These are phyloP conservation scores for Backusella circina DNA, from an alignment of 192 early-diverging fungal species.

Conservation along the genomic window DNA sequence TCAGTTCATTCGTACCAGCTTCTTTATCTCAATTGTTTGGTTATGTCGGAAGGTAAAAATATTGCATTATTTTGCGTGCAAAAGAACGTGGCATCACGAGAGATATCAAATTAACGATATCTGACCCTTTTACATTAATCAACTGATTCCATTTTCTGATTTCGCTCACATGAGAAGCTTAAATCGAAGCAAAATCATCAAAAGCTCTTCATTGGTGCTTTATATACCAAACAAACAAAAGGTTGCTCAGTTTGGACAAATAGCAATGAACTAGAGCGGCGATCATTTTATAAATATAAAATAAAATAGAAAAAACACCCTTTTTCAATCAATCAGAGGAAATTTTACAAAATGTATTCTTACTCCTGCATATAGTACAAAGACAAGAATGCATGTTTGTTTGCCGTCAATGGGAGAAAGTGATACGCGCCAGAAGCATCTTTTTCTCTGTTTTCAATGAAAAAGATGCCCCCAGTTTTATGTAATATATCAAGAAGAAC, in stretches of 20 bases:
- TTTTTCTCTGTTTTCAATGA: no score
- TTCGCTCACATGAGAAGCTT: neutral
- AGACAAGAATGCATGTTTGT: neutral
- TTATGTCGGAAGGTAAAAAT: neutral
- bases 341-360: neutral
- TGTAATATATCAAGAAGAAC: neutral
- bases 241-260: no score
- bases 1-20: no score
- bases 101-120: neutral
- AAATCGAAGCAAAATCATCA: neutral
- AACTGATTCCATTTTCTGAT: neutral
- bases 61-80: neutral
- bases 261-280: no score
- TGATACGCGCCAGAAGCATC: neutral
- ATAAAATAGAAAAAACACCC: no score
- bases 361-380: neutral
- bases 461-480: no score
- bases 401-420: neutral
- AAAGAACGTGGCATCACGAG: neutral
- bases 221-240: no score
- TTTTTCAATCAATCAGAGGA: neutral
- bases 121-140: neutral
- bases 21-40: no score
- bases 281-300: no score
- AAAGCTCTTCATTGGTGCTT: no score